Base-by-base conservation (phyloP, 495 filamentous ascomycete species). In the Annulohypoxylon stygium region DNA sequence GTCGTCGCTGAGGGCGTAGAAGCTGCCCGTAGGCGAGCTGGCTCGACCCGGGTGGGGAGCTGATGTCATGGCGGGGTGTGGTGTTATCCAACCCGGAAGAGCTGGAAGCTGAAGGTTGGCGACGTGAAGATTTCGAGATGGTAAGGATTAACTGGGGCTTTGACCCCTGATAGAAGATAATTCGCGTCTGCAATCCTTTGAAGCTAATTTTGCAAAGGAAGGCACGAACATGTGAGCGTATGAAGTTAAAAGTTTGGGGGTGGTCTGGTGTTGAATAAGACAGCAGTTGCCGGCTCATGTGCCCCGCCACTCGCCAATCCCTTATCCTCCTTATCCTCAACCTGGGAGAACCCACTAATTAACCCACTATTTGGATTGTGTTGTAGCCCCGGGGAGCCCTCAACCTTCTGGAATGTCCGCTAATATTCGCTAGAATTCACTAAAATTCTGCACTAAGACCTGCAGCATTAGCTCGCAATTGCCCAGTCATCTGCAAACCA, bases 1-100 rank as follows among this genome's bases (percentile, higher is more conserved):
- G 70, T 97, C 94, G 82, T 99, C 96, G 80, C 94, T 97, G 84
- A 98, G 86, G 75, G 95, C 96, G 87, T 97, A 98, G 85, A 94
- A 97, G 70, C 94, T 97, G 14, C 92, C 94, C 0, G 93, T 86
- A 5, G 97, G 94, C 23, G 96, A 98, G 10, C 80, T 78, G 30
- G 84, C 75, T 64, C 79, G 77, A 51, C 55, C 75, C 26, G 78
- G 78, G 45, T 58, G 70, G 67, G 69, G 69, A 65, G 59, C 76
- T 71, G 78, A 78, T 74, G 78, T 79, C 76, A 78, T 78, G 50
- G 73, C 69, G 74, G 74, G 78, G 78, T 51, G 64, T 67, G 43
- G 43, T 59, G 20, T 43, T 64, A 70, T 67, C 67, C 72, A 63
- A 53, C 37, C 16, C 67, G 72, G 67, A 75, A 64, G 33, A 54